These are phyloP conservation scores for Candida ficus DNA, from an alignment of 805 yeast genomes.

Conservation along the genomic window DNA sequence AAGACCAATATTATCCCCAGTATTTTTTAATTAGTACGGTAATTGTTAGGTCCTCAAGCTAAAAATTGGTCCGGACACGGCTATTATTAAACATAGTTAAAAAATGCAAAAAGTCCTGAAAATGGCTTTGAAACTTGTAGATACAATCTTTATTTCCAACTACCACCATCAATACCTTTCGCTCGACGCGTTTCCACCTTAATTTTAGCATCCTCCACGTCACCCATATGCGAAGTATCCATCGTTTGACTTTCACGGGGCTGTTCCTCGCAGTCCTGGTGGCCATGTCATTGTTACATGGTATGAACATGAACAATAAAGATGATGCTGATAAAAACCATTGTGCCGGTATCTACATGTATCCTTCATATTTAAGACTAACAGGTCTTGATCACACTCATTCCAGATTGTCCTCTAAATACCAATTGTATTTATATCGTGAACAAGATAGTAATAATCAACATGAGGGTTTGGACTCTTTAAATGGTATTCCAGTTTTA, in stretches of 20 bases:
- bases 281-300: slow-evolving; percentile 1
- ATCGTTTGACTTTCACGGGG: slow-evolving; percentile 1
- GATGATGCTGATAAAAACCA: slow-evolving; percentile 9
- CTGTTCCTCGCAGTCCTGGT: slow-evolving; percentile 3
- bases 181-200: too few relatives aligned
- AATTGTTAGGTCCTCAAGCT: too few relatives aligned
- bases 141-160: too few relatives aligned
- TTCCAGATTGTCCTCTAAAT: slow-evolving; percentile 70
- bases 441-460: slow-evolving; percentile 67
- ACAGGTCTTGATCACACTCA: slow-evolving; percentile 66
- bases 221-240: neutral
- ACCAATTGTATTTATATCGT: slow-evolving; percentile 78
- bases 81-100: too few relatives aligned
- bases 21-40: too few relatives aligned
- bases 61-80: too few relatives aligned
- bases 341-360: slow-evolving; percentile 74
- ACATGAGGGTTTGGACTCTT: slow-evolving; percentile 36
- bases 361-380: slow-evolving; percentile 75
- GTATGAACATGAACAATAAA: neutral
- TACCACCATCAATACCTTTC: too few relatives aligned
- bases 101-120: too few relatives aligned
- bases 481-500: slow-evolving; percentile 77
- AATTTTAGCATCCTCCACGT: too few relatives aligned
- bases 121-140: too few relatives aligned
- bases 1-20: too few relatives aligned